phyloP scores from a whole-genome alignment of 257 asterid genomes.

The Jacaranda mimosifolia region DNA sequence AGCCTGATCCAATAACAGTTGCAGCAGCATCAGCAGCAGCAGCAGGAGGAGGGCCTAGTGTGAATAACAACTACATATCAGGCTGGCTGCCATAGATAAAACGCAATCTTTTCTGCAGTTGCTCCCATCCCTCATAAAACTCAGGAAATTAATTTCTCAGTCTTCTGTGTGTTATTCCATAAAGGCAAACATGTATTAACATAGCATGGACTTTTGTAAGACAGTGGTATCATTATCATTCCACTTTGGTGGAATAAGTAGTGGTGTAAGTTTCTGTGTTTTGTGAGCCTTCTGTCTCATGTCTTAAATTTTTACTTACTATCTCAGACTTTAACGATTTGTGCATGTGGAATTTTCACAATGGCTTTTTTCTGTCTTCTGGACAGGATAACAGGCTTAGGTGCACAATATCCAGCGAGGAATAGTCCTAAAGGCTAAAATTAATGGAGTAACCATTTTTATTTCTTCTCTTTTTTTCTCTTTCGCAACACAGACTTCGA shows the following conservation, averaged over 20 bases:
- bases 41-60: conserved; percentile 88
- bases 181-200: conserved; percentile 33
- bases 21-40: conserved; percentile 72
- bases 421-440: no score
- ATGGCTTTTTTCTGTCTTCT: no score
- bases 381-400: no score
- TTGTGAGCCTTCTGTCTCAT: background rate
- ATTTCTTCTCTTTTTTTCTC: no score
- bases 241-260: background rate
- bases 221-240: conserved; percentile 5
- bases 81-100: conserved; percentile 80
- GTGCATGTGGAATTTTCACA: background rate
- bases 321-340: background rate
- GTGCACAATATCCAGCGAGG: no score
- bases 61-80: conserved; percentile 79
- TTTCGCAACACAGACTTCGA: no score
- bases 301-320: background rate
- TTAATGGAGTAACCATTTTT: no score
- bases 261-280: background rate
- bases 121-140: conserved; percentile 28
- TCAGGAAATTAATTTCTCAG: background rate
- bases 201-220: conserved; percentile 30
- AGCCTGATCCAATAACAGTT: conserved; percentile 65
- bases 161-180: conserved; percentile 34
- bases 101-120: background rate